These are phyloP conservation scores for Pseudonitzschia delicatissima DNA, from an alignment of 108 stramenopile genomes.

Conservation along the genomic window DNA sequence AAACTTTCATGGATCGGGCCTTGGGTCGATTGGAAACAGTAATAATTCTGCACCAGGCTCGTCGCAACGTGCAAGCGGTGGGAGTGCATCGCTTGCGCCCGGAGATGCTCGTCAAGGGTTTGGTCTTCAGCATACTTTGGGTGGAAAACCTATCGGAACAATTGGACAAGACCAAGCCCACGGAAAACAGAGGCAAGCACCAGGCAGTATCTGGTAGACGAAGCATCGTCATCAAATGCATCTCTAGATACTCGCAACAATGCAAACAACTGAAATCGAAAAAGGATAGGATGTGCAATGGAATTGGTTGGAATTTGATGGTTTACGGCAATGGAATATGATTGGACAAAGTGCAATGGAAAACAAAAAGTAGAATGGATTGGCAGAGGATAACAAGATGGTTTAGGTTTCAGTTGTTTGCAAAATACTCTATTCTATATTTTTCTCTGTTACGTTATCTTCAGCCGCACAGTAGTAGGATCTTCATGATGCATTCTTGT, in stretches of 20 bases:
- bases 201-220: conserved; percentile 37
- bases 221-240: not conserved
- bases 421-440: not conserved
- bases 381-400: conserved; percentile 16
- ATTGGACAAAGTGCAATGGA: conserved; percentile 36
- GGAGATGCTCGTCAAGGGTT: conserved; percentile 1
- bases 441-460: not conserved
- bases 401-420: conserved; percentile 8
- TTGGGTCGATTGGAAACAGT: conserved; percentile 31
- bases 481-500: too few species aligned
- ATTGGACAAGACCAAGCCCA: conserved; percentile 21
- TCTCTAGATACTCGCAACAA: not conserved
- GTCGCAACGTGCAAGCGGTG: conserved; percentile 6
- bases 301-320: conserved; percentile 17
- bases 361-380: conserved; percentile 21
- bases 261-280: conserved; percentile 13
- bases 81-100: conserved; percentile 18
- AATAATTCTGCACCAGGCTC: conserved; percentile 22
- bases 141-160: conserved; percentile 23
- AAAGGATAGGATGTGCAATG: conserved; percentile 15
- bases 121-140: conserved; percentile 23
- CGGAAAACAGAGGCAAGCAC: conserved; percentile 32
- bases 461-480: too few species aligned
- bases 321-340: conserved; percentile 17
- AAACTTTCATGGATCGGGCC: conserved; percentile 20